These are phyloP conservation scores for Ilex aquifolium DNA, from an alignment of 257 asterid genomes.

Conservation along the genomic window DNA sequence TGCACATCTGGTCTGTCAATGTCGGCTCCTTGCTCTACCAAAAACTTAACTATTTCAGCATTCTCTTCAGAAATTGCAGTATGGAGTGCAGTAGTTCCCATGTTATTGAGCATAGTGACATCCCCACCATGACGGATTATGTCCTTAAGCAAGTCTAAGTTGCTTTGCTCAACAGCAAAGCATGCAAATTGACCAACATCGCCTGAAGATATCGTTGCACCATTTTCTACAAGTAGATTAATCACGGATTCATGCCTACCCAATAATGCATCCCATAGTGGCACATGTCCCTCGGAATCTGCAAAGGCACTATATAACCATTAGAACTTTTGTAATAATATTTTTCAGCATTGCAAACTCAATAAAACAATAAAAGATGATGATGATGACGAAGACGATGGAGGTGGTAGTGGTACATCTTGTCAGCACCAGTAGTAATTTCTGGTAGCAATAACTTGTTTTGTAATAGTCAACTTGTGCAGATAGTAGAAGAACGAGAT, in stretches of 20 bases:
- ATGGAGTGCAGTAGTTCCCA: conserved; percentile 69
- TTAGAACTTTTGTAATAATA: not conserved
- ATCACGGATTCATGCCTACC: conserved; percentile 43
- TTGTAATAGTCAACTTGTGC: not conserved
- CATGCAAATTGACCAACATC: conserved; percentile 63
- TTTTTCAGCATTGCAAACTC: too few species aligned
- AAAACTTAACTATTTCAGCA: conserved; percentile 47
- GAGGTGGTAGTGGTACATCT: too few species aligned
- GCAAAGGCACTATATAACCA: conserved; percentile 10
- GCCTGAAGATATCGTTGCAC: conserved; percentile 53
- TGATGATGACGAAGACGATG: too few species aligned
- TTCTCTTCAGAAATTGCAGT: conserved; percentile 60
- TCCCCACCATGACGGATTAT: conserved; percentile 56
- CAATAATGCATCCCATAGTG: conserved; percentile 73
- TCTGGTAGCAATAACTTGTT: not conserved
- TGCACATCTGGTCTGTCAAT: conserved; percentile 51
- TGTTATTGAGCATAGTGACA: conserved; percentile 35
- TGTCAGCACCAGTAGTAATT: too few species aligned
- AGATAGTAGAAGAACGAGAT: not conserved
- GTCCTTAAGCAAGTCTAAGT: conserved; percentile 48
- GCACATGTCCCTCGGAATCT: conserved; percentile 78
- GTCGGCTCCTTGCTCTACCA: conserved; percentile 56
- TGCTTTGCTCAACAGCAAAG: conserved; percentile 54
- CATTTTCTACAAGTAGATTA: conserved; percentile 45
- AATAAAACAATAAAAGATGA: too few species aligned